Evolutionary conservation across 345 rosid species (phyloP).

Genomic region (Cardamine chenopodiifolia): DNA sequence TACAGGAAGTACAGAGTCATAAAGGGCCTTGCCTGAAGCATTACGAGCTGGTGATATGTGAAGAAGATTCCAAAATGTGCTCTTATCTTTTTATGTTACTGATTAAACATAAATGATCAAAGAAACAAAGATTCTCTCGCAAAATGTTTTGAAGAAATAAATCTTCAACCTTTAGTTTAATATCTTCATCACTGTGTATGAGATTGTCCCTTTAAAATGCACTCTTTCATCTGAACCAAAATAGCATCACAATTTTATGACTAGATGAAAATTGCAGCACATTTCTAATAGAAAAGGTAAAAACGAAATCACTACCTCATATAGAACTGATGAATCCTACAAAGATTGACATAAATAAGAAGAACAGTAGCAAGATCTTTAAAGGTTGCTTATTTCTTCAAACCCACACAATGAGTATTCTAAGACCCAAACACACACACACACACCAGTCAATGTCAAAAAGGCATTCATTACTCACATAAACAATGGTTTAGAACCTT

Average conservation of each 20-base stretch:
- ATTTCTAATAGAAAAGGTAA: background rate
- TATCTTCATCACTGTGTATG: slow-evolving; percentile 92
- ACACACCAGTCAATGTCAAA: too few species aligned
- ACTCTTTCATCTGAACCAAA: slow-evolving; percentile 62
- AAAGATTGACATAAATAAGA: background rate
- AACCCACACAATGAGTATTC: too few species aligned
- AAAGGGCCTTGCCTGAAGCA: slow-evolving; percentile 99
- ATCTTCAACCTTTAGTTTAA: slow-evolving; percentile 86
- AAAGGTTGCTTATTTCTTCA: too few species aligned
- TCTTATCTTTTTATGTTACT: slow-evolving; percentile 73
- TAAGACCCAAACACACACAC: too few species aligned
- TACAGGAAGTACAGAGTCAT: slow-evolving; percentile 41
- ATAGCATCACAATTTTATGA: background rate
- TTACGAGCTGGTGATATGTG: slow-evolving; percentile 90
- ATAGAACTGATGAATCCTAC: slow-evolving; percentile 61
- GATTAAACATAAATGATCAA: slow-evolving; percentile 38
- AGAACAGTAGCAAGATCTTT: too few species aligned
- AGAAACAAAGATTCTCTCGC: slow-evolving; percentile 33
- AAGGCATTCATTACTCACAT: too few species aligned
- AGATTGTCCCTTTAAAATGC: slow-evolving; percentile 65
- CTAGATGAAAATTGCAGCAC: background rate
- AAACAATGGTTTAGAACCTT: too few species aligned
- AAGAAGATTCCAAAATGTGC: slow-evolving; percentile 86
- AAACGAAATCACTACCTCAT: slow-evolving; percentile 51
- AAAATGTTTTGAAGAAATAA: slow-evolving; percentile 1